Percentiles rank a stretch among this genome's conserved stretches.
phyloP scores from a whole-genome alignment of 1,284 basidiomycete genomes.

The Leccinum colubrinum region DNA sequence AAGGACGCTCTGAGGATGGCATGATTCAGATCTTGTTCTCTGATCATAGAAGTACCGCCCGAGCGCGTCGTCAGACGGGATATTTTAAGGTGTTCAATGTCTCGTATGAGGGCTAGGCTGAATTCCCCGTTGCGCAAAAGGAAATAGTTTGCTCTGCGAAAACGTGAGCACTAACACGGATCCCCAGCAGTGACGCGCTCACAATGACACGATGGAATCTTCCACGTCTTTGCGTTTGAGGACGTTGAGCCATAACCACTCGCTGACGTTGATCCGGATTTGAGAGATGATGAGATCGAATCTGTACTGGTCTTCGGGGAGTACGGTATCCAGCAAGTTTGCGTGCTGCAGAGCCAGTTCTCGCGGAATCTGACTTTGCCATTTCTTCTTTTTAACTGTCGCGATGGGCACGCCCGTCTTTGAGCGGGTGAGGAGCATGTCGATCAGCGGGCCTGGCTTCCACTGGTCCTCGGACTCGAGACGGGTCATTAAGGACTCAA shows the following conservation, averaged over 20 bases:
- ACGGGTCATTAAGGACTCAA: slow-evolving; percentile 61
- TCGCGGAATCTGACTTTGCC: not conserved
- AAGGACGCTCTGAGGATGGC: slow-evolving; percentile 80
- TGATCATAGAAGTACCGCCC: slow-evolving; percentile 70
- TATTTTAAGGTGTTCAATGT: slow-evolving; percentile 77
- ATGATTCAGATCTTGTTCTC: slow-evolving; percentile 83
- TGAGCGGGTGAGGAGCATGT: slow-evolving; percentile 66
- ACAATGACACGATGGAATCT: slow-evolving; percentile 72
- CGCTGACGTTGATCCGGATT: slow-evolving; percentile 72
- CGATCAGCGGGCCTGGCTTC: slow-evolving; percentile 75
- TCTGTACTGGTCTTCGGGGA: slow-evolving; percentile 72
- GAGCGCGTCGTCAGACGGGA: slow-evolving; percentile 69
- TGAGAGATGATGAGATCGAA: slow-evolving; percentile 72
- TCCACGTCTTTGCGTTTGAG: slow-evolving; percentile 81
- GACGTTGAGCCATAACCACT: slow-evolving; percentile 92
- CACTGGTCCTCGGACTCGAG: slow-evolving; percentile 55
- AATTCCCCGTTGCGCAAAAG: slow-evolving; percentile 88
- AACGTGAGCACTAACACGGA: slow-evolving; percentile 20
- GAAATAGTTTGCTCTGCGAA: slow-evolving; percentile 74
- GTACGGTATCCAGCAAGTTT: slow-evolving; percentile 57
- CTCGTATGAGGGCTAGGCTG: slow-evolving; percentile 74
- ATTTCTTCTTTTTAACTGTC: no score
- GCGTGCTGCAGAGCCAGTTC: slow-evolving; percentile 64
- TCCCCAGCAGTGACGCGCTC: slow-evolving; percentile 29
- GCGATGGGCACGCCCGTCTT: slow-evolving; percentile 60